Conservation (phyloP, 2,329 filamentous ascomycete species). For the Aspergillus caelatus region DNA sequence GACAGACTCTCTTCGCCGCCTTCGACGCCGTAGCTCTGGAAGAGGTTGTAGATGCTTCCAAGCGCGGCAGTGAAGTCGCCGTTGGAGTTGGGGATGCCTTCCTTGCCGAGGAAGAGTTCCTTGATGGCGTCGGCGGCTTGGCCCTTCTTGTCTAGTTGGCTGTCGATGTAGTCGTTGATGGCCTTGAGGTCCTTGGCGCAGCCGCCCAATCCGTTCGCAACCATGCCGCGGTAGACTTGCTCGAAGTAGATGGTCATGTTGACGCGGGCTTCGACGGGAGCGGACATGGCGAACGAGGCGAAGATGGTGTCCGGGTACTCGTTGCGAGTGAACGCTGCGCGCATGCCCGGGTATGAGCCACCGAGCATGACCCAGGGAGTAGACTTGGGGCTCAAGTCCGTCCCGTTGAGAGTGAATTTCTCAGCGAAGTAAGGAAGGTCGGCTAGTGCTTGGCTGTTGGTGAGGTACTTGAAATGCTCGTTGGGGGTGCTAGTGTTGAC, state of each 20-base stretch:
- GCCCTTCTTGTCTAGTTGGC: conserved; percentile 40
- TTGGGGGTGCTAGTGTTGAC: conserved; percentile 38
- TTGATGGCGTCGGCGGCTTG: conserved; percentile 47
- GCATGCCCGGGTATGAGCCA: conserved; percentile 50
- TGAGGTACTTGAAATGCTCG: conserved; percentile 47
- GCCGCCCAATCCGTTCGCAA: conserved; percentile 52
- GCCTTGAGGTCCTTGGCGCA: conserved; percentile 55
- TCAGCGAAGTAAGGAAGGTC: conserved; percentile 50
- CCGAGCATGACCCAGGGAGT: conserved; percentile 53
- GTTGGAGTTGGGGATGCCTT: conserved; percentile 50
- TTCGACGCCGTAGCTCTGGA: conserved; percentile 50
- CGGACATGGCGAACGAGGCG: conserved; percentile 45
- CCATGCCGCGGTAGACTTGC: conserved; percentile 52
- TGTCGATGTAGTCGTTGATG: conserved; percentile 54
- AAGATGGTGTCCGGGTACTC: conserved; percentile 47
- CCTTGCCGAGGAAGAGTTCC: conserved; percentile 51
- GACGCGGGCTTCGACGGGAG: conserved; percentile 50
- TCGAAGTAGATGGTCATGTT: conserved; percentile 57
- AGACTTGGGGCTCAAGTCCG: conserved; percentile 42
- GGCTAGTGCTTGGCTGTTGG: conserved; percentile 47
- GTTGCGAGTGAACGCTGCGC: conserved; percentile 47
- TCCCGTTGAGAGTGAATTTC: conserved; percentile 37
- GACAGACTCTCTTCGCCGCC: conserved; percentile 35
- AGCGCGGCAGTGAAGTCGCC: conserved; percentile 52
- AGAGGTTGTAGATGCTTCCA: conserved; percentile 41